Percentiles rank a stretch among this genome's conserved stretches.
Conservation (phyloP, 371 early-diverging fungal species). For the Mucor irregularis region DNA sequence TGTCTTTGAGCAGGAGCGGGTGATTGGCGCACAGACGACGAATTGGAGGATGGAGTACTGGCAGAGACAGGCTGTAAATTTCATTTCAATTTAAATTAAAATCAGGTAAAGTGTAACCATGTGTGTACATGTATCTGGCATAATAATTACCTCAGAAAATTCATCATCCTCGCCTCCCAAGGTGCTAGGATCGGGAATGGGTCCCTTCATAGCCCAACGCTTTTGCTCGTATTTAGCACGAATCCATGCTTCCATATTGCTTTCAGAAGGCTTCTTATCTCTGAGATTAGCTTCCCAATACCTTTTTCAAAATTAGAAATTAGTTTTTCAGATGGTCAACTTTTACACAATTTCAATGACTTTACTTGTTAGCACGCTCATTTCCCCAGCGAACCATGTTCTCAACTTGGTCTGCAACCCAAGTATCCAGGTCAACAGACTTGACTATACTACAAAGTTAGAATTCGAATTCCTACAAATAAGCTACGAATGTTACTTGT, state of each 20-base stretch:
- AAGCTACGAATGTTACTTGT: background rate
- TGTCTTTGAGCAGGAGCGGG: conserved; percentile 14
- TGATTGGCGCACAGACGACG: conserved; percentile 13
- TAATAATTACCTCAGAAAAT: background rate
- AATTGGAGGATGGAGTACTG: background rate
- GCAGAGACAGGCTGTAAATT: no score
- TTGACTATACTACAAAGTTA: conserved; percentile 56
- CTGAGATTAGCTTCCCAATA: conserved; percentile 69
- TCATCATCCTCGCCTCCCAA: conserved; percentile 48
- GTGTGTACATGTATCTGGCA: background rate
- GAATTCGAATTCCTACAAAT: background rate
- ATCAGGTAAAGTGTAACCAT: background rate
- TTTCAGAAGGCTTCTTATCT: conserved; percentile 50
- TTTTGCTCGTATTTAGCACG: conserved; percentile 85
- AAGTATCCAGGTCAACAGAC: conserved; percentile 83
- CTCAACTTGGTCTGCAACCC: conserved; percentile 85
- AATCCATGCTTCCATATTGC: conserved; percentile 82
- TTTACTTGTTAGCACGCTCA: conserved; percentile 69
- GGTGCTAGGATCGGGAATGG: conserved; percentile 74
- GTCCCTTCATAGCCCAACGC: conserved; percentile 71
- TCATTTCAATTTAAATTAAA: background rate
- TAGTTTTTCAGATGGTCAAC: background rate
- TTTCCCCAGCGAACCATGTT: conserved; percentile 87
- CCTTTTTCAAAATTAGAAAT: conserved; percentile 13
- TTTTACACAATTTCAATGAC: background rate